Conservation (phyloP, 441 rosid genomes). For the Breynia disticha region DNA sequence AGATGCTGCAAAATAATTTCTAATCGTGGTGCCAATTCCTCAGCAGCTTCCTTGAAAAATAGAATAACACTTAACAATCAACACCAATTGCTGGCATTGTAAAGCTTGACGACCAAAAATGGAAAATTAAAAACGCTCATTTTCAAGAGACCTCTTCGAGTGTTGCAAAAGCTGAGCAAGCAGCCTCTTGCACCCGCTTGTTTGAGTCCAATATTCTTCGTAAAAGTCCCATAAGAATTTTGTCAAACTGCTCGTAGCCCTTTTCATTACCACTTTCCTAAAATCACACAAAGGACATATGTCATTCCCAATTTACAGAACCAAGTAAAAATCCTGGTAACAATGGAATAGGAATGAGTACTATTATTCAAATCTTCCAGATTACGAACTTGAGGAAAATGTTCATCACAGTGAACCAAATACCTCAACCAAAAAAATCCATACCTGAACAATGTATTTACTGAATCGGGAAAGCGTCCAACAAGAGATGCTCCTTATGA, state of each 20-base stretch:
- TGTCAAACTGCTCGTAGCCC: constrained; percentile 80
- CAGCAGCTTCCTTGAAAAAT: constrained; percentile 72
- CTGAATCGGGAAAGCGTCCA: constrained; percentile 99
- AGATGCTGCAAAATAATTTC: constrained; percentile 88
- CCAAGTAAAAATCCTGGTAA: not conserved
- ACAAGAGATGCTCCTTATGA: constrained; percentile 94
- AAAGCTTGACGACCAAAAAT: constrained; percentile 10
- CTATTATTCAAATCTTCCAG: not conserved
- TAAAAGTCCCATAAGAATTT: constrained; percentile 81
- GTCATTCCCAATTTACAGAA: not conserved
- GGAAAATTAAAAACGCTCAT: constrained; percentile 12
- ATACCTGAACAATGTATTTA: constrained; percentile 92
- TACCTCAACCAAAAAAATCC: not conserved
- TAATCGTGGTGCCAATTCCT: constrained; percentile 72
- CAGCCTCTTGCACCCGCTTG: constrained; percentile 99
- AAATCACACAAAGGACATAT: constrained; percentile 8
- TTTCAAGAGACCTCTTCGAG: constrained; percentile 66
- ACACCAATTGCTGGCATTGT: constrained; percentile 9
- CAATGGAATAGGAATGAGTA: not conserved
- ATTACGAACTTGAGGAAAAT: not conserved
- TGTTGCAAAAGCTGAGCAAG: constrained; percentile 99
- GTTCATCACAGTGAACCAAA: not conserved
- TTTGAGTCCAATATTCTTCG: constrained; percentile 81
- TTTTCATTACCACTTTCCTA: constrained; percentile 64
- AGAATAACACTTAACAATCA: constrained; percentile 10